Percentiles rank a stretch among this genome's conserved stretches.
Conservation (phyloP, 208 protist species). For the Vickermania ingenoplastis region DNA sequence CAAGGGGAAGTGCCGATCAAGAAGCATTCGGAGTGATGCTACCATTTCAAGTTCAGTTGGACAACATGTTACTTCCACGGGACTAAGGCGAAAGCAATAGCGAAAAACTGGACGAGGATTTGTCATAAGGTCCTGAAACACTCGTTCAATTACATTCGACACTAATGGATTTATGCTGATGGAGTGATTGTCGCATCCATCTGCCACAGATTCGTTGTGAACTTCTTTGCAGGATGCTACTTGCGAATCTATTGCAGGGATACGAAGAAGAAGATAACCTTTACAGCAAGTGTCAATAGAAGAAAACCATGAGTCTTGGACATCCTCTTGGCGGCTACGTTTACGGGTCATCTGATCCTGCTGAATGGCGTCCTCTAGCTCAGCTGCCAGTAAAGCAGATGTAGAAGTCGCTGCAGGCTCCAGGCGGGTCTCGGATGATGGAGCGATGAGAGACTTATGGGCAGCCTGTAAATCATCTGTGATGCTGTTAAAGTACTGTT, state of each 20-base stretch:
- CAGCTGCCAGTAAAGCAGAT: constrained; percentile 17
- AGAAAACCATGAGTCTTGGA: constrained; percentile 5
- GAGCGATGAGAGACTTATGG: constrained; percentile 6
- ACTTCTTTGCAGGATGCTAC: constrained; percentile 4
- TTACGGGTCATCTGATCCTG: constrained; percentile 13
- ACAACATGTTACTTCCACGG: constrained; percentile 76
- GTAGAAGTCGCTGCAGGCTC: neutral
- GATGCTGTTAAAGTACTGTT: constrained; percentile 52
- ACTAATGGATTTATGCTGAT: constrained; percentile 75
- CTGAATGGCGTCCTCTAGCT: constrained; percentile 9
- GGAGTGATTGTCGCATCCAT: constrained; percentile 24
- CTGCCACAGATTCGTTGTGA: neutral
- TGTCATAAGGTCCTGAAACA: constrained; percentile 51
- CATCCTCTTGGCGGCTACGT: constrained; percentile 4
- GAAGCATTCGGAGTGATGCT: constrained; percentile 29
- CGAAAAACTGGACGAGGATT: constrained; percentile 55
- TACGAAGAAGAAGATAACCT: constrained; percentile 14
- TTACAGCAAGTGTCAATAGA: constrained; percentile 14
- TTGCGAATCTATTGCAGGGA: constrained; percentile 8
- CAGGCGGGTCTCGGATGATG: neutral
- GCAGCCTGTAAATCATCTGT: constrained; percentile 35
- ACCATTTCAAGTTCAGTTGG: constrained; percentile 71
- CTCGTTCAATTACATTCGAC: constrained; percentile 50
- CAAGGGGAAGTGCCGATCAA: constrained; percentile 42
- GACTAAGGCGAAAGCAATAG: constrained; percentile 70